These are phyloP conservation scores for Mallotus japonicus DNA, from an alignment of 441 rosid genomes.

Conservation along the genomic window DNA sequence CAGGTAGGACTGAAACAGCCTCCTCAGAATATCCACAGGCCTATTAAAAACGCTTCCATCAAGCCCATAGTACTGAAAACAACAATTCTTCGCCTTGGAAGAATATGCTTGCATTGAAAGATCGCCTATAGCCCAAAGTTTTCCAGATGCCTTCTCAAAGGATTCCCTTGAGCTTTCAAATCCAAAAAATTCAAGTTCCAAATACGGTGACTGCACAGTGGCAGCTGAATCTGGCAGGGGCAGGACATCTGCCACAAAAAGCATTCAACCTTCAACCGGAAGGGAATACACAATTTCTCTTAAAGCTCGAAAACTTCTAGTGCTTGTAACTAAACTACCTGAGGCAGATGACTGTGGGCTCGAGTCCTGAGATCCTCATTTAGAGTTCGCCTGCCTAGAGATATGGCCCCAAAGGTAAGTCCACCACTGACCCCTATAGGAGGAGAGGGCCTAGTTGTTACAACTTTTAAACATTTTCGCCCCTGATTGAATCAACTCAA, in stretches of 20 bases:
- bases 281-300: conserved; percentile 77
- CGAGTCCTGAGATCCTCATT: conserved; percentile 82
- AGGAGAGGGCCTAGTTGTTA: too few relatives aligned
- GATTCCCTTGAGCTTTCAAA: conserved; percentile 62
- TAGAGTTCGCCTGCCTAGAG: conserved; percentile 70
- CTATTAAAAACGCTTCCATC: conserved; percentile 96
- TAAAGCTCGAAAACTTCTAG: conserved; percentile 77
- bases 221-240: conserved; percentile 83
- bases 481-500: conserved; percentile 75
- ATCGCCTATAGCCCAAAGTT: conserved; percentile 96
- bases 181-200: conserved; percentile 81
- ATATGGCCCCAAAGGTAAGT: conserved; percentile 76
- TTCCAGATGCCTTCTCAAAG: conserved; percentile 75
- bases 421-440: too few relatives aligned
- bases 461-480: too few relatives aligned
- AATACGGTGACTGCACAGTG: conserved; percentile 70
- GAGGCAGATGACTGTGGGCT: conserved; percentile 64
- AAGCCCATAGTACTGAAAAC: conserved; percentile 95
- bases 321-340: conserved; percentile 56
- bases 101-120: conserved; percentile 84
- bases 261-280: conserved; percentile 98
- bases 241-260: conserved; percentile 86
- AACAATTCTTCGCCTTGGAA: conserved; percentile 83
- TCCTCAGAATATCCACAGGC: conserved; percentile 90
- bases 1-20: conserved; percentile 75